Conservation (phyloP, 202 grass and related monocot species). For the Alloteropsis angusta region DNA sequence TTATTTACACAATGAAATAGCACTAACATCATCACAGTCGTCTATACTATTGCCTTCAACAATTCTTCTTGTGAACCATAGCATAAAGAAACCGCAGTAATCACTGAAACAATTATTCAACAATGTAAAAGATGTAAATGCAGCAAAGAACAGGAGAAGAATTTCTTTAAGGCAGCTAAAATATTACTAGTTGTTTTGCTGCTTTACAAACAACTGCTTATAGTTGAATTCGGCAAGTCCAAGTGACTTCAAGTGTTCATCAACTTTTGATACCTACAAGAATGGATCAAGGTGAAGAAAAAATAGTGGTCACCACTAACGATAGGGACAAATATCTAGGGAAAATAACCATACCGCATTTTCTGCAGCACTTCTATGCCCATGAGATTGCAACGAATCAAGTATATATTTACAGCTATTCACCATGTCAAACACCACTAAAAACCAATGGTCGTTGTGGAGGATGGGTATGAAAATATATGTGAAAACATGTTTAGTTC, state of each 20-base stretch:
- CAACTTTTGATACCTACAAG: neutral
- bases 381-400: neutral
- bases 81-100: neutral
- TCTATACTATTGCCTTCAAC: neutral
- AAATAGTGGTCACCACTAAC: neutral
- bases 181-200: neutral
- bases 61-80: neutral
- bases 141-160: neutral
- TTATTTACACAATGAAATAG: neutral
- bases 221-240: neutral
- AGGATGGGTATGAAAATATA: neutral
- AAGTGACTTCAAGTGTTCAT: neutral
- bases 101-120: neutral
- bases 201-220: neutral
- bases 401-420: neutral
- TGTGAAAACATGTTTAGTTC: neutral
- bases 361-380: neutral
- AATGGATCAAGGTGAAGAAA: neutral
- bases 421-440: neutral
- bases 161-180: neutral
- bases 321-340: too few species aligned
- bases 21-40: neutral
- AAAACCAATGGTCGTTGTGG: neutral
- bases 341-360: too few species aligned
- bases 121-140: neutral